Conservation (phyloP, 2,329 filamentous ascomycete species). For the Paracoccidioides lutzii region DNA sequence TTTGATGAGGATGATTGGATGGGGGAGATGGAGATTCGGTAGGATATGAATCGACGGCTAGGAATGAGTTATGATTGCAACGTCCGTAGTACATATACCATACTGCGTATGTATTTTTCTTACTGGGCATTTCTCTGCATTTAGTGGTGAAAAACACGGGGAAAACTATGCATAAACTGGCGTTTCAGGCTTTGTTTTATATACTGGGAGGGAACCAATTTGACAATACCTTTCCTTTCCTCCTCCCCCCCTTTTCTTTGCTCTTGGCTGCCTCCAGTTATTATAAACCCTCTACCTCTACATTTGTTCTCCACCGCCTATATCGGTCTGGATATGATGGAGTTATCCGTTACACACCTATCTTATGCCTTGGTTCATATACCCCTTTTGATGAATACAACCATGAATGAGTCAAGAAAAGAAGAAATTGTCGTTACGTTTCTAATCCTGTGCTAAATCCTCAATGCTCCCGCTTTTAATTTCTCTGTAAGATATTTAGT, state of each 20-base stretch:
- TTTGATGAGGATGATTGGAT: slow-evolving; percentile 38
- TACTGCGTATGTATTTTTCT: neutral
- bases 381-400: neutral
- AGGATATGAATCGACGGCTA: slow-evolving; percentile 5
- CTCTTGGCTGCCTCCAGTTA: neutral
- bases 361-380: neutral
- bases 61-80: neutral
- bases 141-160: neutral
- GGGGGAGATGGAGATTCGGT: slow-evolving; percentile 37
- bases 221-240: neutral
- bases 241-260: neutral
- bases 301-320: neutral
- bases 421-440: neutral
- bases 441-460: neutral
- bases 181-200: neutral
- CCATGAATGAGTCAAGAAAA: neutral
- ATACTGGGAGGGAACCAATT: neutral
- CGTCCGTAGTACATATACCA: neutral
- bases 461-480: neutral
- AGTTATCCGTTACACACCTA: neutral
- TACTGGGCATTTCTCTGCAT: neutral
- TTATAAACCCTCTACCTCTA: neutral
- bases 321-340: neutral
- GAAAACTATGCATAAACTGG: neutral
- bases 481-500: neutral